Evolutionary conservation across 2,329 filamentous ascomycete genomes (phyloP), one percentile per base, ranked within the genome.

Genomic region (Ceratocystis papillata): DNA sequence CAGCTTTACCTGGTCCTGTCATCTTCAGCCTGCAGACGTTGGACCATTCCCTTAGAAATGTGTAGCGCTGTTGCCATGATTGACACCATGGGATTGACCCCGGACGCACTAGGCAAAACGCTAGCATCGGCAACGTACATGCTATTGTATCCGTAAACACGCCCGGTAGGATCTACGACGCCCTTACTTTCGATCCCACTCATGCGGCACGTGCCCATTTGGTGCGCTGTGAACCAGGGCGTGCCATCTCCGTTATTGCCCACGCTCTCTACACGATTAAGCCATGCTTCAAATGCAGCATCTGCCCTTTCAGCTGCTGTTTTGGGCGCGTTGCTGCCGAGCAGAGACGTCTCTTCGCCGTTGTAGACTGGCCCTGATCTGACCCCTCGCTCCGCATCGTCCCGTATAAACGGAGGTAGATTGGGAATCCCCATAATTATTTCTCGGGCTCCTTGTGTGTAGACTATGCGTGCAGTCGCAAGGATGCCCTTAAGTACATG

Each of bases 71-170:
- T 81, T 0, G 83, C 83, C 88, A 92, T 90, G 67, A 79, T 81
- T 12, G 88, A 90, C 55, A 91, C 78, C 89, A 93, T 92, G 12
- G 89, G 89, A 73, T 92, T 92, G 37, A 91, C 88, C 1, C 89
- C 89, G 72, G 84, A 89, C 10, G 88, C 87, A 66, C 82, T 87
- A 0, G 87, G 89, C 68, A 92, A 88, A 10, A 90, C 85, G 73
- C 86, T 90, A 57, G 87, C 84, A 74, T 93, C 89, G 8, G 85
- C 83, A 20, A 92, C 83, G 72, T 84, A 90, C 70, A 92, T 72
- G 0, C 81, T 82, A 70, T 84, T 76, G 0, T 78, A 79, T 0
- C 82, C 87, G 86, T 87, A 92, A 5, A 90, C 83, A 69, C 73
- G 77, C 1, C 85, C 84, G 68, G 74, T 76, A 2, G 76, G 73